phyloP scores from a whole-genome alignment of 345 rosid species.

The Syzygium aromaticum region DNA sequence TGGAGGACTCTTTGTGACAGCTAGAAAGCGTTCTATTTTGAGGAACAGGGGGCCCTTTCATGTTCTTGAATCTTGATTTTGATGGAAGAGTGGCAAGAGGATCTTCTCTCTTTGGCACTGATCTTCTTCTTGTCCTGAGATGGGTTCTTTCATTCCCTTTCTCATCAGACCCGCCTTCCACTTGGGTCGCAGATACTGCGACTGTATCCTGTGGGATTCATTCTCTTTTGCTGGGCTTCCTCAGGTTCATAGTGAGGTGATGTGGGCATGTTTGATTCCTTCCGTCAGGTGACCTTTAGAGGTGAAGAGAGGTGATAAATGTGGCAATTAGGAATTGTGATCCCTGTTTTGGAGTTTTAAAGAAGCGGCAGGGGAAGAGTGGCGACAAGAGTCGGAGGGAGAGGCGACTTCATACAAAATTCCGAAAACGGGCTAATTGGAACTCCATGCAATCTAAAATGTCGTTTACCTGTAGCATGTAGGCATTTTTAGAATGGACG shows the following conservation, averaged over 20 bases:
- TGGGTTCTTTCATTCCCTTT: background rate
- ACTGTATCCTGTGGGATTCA: background rate
- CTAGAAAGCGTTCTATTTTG: constrained; percentile 14
- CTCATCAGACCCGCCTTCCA: background rate
- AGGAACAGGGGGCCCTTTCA: constrained; percentile 20
- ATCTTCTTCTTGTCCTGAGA: background rate
- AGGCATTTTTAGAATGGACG: background rate
- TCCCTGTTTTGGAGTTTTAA: background rate
- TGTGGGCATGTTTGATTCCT: background rate
- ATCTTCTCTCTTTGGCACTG: background rate
- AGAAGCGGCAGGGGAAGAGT: background rate
- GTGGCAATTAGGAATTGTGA: background rate
- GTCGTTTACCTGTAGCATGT: background rate
- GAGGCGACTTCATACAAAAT: background rate
- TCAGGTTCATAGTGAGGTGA: background rate
- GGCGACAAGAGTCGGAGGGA: background rate
- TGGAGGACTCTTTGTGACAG: constrained; percentile 6
- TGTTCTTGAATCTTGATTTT: constrained; percentile 16
- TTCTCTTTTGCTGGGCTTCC: background rate
- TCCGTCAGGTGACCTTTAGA: background rate
- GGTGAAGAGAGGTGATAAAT: background rate
- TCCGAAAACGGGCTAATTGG: background rate
- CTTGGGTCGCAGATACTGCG: background rate
- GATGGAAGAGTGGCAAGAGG: background rate
- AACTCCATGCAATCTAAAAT: background rate